Conservation (phyloP, 352 stramenopile species). For the Phytopythium cucurbitacearum region DNA sequence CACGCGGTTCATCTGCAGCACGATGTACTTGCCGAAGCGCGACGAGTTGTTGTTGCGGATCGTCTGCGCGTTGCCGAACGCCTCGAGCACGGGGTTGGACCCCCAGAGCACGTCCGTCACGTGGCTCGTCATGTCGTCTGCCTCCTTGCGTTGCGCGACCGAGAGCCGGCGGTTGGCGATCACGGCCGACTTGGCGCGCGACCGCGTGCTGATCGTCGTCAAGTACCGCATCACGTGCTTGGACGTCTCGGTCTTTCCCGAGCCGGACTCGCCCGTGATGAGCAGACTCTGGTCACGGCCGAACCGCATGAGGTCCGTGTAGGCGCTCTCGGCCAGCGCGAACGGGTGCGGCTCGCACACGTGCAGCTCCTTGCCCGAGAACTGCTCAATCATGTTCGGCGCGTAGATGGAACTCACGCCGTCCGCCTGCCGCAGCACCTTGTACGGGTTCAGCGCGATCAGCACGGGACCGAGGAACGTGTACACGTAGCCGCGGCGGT, state of each 20-base stretch:
- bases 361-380: constrained; percentile 79
- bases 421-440: constrained; percentile 61
- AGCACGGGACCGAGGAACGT: constrained; percentile 90
- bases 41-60: constrained; percentile 87
- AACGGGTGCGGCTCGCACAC: constrained; percentile 82
- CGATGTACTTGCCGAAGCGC: constrained; percentile 87
- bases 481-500: constrained; percentile 83
- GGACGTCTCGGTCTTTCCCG: constrained; percentile 94
- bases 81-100: constrained; percentile 79
- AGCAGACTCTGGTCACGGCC: constrained; percentile 80
- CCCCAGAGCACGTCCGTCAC: constrained; percentile 77
- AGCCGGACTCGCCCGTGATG: constrained; percentile 82
- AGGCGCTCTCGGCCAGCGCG: constrained; percentile 81
- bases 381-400: constrained; percentile 68
- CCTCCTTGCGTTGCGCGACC: constrained; percentile 65
- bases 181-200: constrained; percentile 55
- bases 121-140: constrained; percentile 62
- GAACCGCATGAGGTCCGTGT: constrained; percentile 89
- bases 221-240: constrained; percentile 97
- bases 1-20: constrained; percentile 80
- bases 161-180: constrained; percentile 80
- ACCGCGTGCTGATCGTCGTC: constrained; percentile 77
- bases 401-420: constrained; percentile 75
- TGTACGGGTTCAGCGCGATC: constrained; percentile 90
- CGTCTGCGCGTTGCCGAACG: constrained; percentile 84